Percentiles rank a stretch among this genome's conserved stretches.
phyloP scores from a whole-genome alignment of 495 filamentous ascomycete species.

The Neurospora terricola region DNA sequence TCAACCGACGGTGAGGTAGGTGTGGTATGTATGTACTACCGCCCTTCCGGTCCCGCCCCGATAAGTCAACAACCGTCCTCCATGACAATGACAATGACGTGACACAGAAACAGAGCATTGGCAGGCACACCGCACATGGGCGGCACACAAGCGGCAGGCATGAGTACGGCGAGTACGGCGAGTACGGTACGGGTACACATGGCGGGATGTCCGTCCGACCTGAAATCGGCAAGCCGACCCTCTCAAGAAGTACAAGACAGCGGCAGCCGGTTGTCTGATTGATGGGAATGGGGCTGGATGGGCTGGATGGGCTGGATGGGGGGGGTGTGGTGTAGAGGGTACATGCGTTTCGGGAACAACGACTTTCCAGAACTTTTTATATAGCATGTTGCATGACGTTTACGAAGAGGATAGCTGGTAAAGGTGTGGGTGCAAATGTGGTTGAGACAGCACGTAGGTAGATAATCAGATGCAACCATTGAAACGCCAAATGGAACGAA shows the following conservation, averaged over 20 bases:
- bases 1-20: not conserved
- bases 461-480: not conserved
- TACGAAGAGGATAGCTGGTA: not conserved
- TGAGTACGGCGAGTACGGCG: not conserved
- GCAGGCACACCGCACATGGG: not conserved
- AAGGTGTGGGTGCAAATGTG: not conserved
- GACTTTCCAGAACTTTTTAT: not conserved
- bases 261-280: not conserved
- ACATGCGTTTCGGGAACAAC: not conserved
- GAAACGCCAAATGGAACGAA: not conserved
- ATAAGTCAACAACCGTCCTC: not conserved
- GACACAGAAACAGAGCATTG: not conserved
- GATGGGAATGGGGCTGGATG: not conserved
- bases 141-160: not conserved
- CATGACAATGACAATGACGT: not conserved
- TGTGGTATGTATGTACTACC: not conserved
- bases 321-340: not conserved
- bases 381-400: not conserved
- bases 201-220: not conserved
- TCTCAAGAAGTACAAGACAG: not conserved
- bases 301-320: not conserved
- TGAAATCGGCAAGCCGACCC: not conserved
- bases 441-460: not conserved
- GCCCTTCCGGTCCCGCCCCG: not conserved
- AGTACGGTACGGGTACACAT: not conserved